These are phyloP conservation scores for Eucalyptus victrix DNA, from an alignment of 345 rosid species.

Conservation along the genomic window DNA sequence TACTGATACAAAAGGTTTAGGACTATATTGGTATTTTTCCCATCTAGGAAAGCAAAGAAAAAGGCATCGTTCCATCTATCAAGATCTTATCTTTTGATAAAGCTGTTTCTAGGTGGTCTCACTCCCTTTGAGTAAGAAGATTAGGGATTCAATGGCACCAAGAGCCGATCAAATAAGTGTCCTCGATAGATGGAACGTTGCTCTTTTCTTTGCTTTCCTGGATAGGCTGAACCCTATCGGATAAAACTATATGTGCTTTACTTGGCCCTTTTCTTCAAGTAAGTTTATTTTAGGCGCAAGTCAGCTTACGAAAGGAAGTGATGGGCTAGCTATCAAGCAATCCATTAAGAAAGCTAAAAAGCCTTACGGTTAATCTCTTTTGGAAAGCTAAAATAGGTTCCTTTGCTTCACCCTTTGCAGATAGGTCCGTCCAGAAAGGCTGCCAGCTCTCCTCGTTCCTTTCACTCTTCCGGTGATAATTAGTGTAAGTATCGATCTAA, in stretches of 20 bases:
- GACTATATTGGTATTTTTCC: no score
- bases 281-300: not conserved
- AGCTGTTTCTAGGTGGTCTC: not conserved
- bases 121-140: not conserved
- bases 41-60: not conserved
- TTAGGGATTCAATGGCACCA: not conserved
- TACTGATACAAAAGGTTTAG: accelerated
- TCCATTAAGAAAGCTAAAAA: not conserved
- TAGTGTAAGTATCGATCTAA: not conserved
- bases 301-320: not conserved
- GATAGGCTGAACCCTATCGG: no score
- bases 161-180: not conserved
- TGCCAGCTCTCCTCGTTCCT: not conserved
- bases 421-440: not conserved
- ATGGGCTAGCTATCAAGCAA: not conserved
- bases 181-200: not conserved
- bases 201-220: no score
- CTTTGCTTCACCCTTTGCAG: not conserved
- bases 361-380: not conserved
- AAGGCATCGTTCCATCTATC: not conserved
- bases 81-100: not conserved
- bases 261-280: not conserved
- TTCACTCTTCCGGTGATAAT: not conserved
- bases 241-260: no score
- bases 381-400: not conserved